Evolutionary conservation across 2,329 filamentous ascomycete genomes (phyloP), one percentile per base, ranked within the genome.

Genomic region (Bipolaris bicolor): DNA sequence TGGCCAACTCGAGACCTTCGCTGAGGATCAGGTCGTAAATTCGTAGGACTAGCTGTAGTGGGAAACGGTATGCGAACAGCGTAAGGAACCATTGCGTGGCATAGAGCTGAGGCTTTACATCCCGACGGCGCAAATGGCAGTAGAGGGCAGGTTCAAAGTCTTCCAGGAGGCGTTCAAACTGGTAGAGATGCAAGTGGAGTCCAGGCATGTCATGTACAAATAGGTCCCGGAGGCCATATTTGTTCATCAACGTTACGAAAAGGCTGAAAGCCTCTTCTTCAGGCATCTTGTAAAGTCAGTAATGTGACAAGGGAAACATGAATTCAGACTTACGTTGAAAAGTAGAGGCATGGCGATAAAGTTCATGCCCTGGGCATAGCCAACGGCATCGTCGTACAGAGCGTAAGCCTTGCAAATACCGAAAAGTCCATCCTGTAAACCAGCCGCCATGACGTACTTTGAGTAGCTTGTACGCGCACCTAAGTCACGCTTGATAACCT

Each of bases 31-130:
- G 81, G 73, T 99, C 95, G 77, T 98, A 99, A 49, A 99, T 96
- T 31, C 95, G 90, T 56, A 99, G 88, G 6, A 99, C 95, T 9
- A 99, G 86, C 73, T 99, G 95, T 7, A 99, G 83, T 7, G 95
- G 95, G 76, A 99, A 99, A 40, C 96, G 90, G 76, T 99, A 99
- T 31, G 94, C 92, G 73, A 99, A 99, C n/a, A 99, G 83, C 0
- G 95, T 99, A 48, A 99, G 84, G 78, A 99, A 99, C 95, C 95
- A 99, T 76, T 99, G 95, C 0, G 95, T 99, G 43, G 95, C 95
- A 74, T 99, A 99, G 7, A 99, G 83, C 72, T 97, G 92, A 0
- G 95, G 90, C 7, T 90, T 90, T 52, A 99, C 95, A 63, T 91
- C 89, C 54, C 90, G 87, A 57, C 95, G 88, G 70, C 91, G 90